These are phyloP conservation scores for Tylopilus intermedius DNA, from an alignment of 768 basidiomycete species.

Conservation along the genomic window DNA sequence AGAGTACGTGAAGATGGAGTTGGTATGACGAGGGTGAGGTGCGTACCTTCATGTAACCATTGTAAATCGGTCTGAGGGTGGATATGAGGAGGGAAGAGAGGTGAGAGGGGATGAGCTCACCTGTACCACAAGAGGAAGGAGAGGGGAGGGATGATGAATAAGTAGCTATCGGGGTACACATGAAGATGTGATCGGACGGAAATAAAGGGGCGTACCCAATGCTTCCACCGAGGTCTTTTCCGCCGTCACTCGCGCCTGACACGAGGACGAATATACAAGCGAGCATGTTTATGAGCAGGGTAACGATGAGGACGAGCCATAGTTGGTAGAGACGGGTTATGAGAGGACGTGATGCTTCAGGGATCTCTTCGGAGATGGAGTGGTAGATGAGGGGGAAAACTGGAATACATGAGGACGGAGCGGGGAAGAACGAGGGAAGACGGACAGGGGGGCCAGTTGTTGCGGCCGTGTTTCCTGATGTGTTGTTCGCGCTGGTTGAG, in stretches of 20 bases:
- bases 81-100: conserved; percentile 9
- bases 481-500: conserved; percentile 63
- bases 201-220: conserved; percentile 55
- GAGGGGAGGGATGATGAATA: conserved; percentile 68
- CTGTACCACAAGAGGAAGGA: conserved; percentile 97
- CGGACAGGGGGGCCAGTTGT: conserved; percentile 93
- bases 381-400: conserved; percentile 95
- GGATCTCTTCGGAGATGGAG: conserved; percentile 86
- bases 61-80: conserved; percentile 78
- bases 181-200: conserved; percentile 17
- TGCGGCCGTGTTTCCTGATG: conserved; percentile 70
- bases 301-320: conserved; percentile 85
- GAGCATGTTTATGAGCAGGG: conserved; percentile 84
- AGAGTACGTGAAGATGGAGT: conserved; percentile 15
- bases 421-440: conserved; percentile 13
- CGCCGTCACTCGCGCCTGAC: conserved; percentile 69
- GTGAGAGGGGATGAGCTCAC: conserved; percentile 38
- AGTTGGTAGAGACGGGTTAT: conserved; percentile 87
- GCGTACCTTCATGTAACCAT: conserved; percentile 91
- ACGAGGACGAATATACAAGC: conserved; percentile 84
- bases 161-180: conserved; percentile 47
- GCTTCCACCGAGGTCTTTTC: conserved; percentile 74
- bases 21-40: conserved; percentile 19
- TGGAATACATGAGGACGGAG: conserved; percentile 33
- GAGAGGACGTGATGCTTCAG: conserved; percentile 69